These are phyloP conservation scores for Colletotrichum cereale DNA, from an alignment of 2,329 filamentous ascomycete species.

Conservation along the genomic window DNA sequence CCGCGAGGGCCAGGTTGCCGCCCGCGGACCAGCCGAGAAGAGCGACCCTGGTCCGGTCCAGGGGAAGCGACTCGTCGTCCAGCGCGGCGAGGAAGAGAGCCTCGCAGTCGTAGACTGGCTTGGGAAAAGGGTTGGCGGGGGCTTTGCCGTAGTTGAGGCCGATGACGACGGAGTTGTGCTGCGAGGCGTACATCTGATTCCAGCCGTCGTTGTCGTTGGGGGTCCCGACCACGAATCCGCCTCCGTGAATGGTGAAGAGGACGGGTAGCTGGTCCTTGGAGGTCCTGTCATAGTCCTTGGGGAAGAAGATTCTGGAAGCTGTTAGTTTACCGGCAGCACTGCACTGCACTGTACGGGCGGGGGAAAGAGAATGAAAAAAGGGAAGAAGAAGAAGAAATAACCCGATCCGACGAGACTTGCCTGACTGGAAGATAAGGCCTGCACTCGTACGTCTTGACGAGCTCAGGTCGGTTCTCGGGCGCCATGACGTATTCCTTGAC, in stretches of 20 bases:
- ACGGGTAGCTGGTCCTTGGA: constrained; percentile 52
- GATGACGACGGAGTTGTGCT: constrained; percentile 57
- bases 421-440: constrained; percentile 38
- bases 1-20: constrained; percentile 60
- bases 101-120: constrained; percentile 58
- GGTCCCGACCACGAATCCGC: constrained; percentile 60
- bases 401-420: constrained; percentile 17
- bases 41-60: constrained; percentile 56
- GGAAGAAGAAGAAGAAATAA: no score
- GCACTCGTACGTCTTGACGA: constrained; percentile 39
- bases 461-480: constrained; percentile 28
- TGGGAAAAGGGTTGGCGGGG: constrained; percentile 58
- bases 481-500: constrained; percentile 27
- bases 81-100: constrained; percentile 57
- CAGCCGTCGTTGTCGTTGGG: constrained; percentile 60
- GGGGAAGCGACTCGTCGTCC: constrained; percentile 56
- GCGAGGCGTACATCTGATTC: constrained; percentile 56
- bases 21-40: constrained; percentile 65
- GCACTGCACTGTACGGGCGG: no score
- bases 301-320: constrained; percentile 54
- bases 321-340: constrained; percentile 1
- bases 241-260: constrained; percentile 64
- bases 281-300: constrained; percentile 49
- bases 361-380: no score
- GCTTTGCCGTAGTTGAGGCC: constrained; percentile 63